phyloP scores from a whole-genome alignment of 805 yeast genomes.

The Candida odintsovae region DNA sequence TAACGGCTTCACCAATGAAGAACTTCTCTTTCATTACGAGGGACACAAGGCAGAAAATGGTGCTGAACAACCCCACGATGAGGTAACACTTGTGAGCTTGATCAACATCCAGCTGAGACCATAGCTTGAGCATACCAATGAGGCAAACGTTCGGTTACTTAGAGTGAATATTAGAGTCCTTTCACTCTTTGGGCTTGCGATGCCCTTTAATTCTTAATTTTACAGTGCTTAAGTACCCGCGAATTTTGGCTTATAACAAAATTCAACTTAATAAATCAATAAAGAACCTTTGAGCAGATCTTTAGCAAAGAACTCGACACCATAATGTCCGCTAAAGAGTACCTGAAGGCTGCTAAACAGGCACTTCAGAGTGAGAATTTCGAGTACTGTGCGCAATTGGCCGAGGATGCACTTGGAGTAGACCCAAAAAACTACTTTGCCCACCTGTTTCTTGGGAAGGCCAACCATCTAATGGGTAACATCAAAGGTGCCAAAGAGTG shows the following conservation, averaged over 20 bases:
- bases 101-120: constrained; percentile 27
- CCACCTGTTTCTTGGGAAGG: constrained; percentile 65
- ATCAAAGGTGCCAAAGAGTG: constrained; percentile 33
- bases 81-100: constrained; percentile 84
- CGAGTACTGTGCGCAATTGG: constrained; percentile 52
- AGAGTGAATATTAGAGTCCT: too few species aligned
- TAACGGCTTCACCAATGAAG: constrained; percentile 89
- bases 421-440: constrained; percentile 64
- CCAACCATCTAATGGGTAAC: constrained; percentile 42
- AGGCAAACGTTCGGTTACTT: too few species aligned
- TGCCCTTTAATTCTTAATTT: too few species aligned
- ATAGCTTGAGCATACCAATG: neutral
- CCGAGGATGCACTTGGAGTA: constrained; percentile 46
- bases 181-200: too few species aligned
- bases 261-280: too few species aligned
- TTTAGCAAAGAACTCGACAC: neutral
- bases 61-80: constrained; percentile 76
- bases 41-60: constrained; percentile 75
- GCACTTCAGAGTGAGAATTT: constrained; percentile 54
- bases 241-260: too few species aligned
- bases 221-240: too few species aligned
- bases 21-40: constrained; percentile 75
- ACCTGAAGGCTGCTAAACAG: constrained; percentile 42
- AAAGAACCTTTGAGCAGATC: neutral
- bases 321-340: constrained; percentile 29